Evolutionary conservation across 129 eudicot genomes (phyloP), one percentile per base, ranked within the genome.

Genomic region (Dittrichia graveolens): DNA sequence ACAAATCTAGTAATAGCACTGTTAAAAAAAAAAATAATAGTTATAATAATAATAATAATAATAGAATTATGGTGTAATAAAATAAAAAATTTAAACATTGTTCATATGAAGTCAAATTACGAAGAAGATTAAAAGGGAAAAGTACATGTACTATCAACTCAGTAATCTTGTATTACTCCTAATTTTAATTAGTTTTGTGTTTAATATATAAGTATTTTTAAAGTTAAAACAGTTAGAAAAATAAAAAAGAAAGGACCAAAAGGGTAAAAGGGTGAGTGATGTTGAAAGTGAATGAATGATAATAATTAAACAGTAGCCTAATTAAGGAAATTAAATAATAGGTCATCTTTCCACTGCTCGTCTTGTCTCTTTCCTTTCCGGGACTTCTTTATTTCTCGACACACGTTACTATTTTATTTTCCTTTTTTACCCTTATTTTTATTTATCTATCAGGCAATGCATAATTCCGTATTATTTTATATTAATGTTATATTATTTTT

Each of bases 311-410:
- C 64, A 47, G 74, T 73, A 68, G 67, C 67, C 95, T 82, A 76
- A 72, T 86, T 72, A 88, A 62, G 85, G 92, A 50, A 80, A 84
- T 91, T 88, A 88, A 84, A 88, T 85, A 84, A 86, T 76, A 75
- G 76, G 91, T 77, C 86, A 79, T 80, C 76, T 62, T 68, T 79
- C 78, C 8, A 72, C 81, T 75, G 62, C 84, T 79, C 84, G 89
- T 75, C 83, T 81, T 88, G 96, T 91, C 89, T 71, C 83, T 83
- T 83, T 83, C 93, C 86, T 79, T 81, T 79, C 79, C 74, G 76
- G 78, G 96, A 75, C 72, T 67, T 47, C 62, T 67, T 76, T 58
- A 68, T 49, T 67, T 74, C 56, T 65, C 40, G 41, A 50, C 63
- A 52, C 53, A 67, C 40, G 12, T 58, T 48, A 44, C 55, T n/a